These are phyloP conservation scores for Aspergillus haitiensis DNA, from an alignment of 495 filamentous ascomycete species.

Conservation along the genomic window DNA sequence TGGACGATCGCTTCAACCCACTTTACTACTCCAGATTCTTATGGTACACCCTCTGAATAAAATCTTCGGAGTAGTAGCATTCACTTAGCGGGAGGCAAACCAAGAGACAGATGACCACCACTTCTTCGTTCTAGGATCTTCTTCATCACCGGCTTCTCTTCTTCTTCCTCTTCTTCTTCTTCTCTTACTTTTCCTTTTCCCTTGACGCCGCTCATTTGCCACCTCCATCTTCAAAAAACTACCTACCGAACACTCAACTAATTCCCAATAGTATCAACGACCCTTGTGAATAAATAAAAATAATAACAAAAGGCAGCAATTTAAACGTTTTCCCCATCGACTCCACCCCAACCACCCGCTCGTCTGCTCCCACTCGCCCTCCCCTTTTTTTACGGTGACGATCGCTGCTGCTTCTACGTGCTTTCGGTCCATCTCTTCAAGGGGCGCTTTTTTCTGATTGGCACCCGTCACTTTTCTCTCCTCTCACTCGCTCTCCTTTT, in stretches of 20 bases:
- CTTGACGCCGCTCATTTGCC: background rate
- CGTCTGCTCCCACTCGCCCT: conserved; percentile 10
- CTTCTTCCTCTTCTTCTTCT: background rate
- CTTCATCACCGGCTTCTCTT: no score
- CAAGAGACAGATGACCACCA: no score
- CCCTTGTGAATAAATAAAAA: background rate
- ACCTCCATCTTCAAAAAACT: background rate
- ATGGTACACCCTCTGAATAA: no score
- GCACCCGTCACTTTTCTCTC: conserved; percentile 13
- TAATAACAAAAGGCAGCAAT: background rate
- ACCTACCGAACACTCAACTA: background rate
- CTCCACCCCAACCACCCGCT: conserved; percentile 13
- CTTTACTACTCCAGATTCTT: no score
- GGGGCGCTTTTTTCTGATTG: conserved; percentile 13
- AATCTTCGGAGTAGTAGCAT: no score
- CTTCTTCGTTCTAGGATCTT: no score
- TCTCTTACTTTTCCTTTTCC: background rate
- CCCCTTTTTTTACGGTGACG: conserved; percentile 15
- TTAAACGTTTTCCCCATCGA: conserved; percentile 2
- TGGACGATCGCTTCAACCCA: no score
- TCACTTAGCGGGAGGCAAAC: no score
- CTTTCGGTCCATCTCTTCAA: conserved; percentile 9
- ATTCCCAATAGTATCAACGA: background rate
- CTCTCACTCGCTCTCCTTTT: conserved; percentile 12
- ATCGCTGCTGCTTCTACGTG: conserved; percentile 19